Evolutionary conservation across 1,284 basidiomycete species (phyloP).

Genomic region (Cystobasidiaceae sp.): DNA sequence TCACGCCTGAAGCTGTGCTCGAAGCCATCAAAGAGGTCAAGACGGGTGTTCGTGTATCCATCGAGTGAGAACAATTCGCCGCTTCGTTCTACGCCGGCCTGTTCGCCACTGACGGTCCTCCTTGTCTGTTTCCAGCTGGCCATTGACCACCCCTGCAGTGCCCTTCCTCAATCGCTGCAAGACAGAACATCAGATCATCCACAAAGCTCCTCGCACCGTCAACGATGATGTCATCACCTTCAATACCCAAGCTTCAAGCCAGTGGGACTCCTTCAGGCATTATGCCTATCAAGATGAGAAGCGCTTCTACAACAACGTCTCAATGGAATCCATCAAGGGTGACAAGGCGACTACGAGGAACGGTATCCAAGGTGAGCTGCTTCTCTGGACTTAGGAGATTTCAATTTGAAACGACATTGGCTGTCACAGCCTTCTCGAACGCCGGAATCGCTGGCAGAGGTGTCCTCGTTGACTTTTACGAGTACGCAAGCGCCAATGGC

Average conservation of each 20-base stretch:
- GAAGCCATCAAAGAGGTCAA: neutral
- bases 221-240: slow-evolving; percentile 2
- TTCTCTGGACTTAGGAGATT: no score
- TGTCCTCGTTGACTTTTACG: slow-evolving; percentile 9
- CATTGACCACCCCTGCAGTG: neutral
- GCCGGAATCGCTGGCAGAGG: neutral
- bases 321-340: slow-evolving; percentile 5
- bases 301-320: slow-evolving; percentile 6
- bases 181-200: slow-evolving; percentile 2
- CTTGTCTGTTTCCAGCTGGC: neutral
- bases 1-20: neutral
- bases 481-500: neutral
- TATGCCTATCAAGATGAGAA: slow-evolving; percentile 11
- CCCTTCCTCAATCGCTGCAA: neutral
- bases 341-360: slow-evolving; percentile 3
- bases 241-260: slow-evolving; percentile 19
- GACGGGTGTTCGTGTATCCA: neutral
- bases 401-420: no score
- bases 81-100: neutral
- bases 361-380: slow-evolving; percentile 6
- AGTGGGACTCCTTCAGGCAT: slow-evolving; percentile 6
- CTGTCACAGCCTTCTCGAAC: slow-evolving; percentile 4
- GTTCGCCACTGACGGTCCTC: neutral
- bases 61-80: neutral
- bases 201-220: slow-evolving; percentile 7